Conservation (phyloP, 441 rosid species). For the Jatropha podagrica region DNA sequence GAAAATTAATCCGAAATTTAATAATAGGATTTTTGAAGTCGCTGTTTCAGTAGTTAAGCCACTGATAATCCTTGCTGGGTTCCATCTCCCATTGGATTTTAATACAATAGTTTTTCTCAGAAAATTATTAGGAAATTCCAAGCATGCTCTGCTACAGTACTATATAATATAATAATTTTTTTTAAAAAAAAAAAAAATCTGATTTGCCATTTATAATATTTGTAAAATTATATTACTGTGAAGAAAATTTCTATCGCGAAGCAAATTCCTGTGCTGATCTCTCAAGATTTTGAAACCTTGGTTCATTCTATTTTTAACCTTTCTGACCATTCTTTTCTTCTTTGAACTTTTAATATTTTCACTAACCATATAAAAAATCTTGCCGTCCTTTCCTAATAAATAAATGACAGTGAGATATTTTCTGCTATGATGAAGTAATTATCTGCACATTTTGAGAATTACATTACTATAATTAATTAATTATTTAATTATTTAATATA, state of each 20-base stretch:
- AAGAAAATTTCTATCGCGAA: too few species aligned
- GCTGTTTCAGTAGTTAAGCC: not conserved
- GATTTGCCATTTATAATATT: not conserved
- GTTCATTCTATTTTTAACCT: not conserved
- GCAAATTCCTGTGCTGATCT: too few species aligned
- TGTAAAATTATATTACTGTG: too few species aligned
- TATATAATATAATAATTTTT: not conserved
- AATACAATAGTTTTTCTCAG: not conserved
- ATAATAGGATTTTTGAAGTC: too few species aligned
- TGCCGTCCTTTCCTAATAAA: constrained; percentile 3
- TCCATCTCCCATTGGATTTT: not conserved
- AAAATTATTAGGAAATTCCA: not conserved
- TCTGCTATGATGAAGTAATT: too few species aligned
- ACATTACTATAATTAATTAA: too few species aligned
- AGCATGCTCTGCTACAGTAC: not conserved
- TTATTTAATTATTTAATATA: too few species aligned
- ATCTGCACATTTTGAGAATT: too few species aligned
- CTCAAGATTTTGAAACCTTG: too few species aligned
- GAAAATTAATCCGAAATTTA: too few species aligned
- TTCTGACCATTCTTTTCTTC: not conserved
- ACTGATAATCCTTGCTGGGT: not conserved
- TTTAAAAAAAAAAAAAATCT: not conserved
- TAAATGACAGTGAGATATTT: not conserved
- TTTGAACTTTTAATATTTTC: not conserved
- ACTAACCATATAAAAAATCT: not conserved